phyloP scores from a whole-genome alignment of 305 asterid species.

The Caryopteris hybrid region DNA sequence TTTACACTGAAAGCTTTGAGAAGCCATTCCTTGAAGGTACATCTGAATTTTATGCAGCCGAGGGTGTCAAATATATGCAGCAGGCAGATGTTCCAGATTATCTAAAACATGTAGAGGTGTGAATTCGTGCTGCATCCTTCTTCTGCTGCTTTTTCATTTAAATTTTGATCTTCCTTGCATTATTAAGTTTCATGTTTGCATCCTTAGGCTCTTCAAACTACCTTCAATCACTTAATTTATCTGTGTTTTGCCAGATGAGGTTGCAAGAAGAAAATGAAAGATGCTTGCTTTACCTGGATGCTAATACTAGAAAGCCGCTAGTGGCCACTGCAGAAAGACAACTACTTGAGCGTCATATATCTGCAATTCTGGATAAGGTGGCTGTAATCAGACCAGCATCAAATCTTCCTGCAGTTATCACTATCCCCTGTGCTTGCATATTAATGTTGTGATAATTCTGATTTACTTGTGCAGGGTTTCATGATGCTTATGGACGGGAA shows the following conservation, averaged over 20 bases:
- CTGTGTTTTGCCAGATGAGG: conserved; percentile 56
- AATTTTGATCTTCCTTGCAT: background rate
- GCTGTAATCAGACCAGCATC: conserved; percentile 11
- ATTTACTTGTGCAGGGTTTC: conserved; percentile 66
- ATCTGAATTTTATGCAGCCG: conserved; percentile 95
- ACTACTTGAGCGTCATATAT: conserved; percentile 78
- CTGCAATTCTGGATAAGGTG: conserved; percentile 91
- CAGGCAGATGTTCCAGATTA: conserved; percentile 94
- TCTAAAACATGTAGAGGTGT: conserved; percentile 90
- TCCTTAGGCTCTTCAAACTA: background rate
- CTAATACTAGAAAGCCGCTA: conserved; percentile 79
- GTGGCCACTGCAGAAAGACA: conserved; percentile 88
- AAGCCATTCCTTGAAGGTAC: conserved; percentile 92
- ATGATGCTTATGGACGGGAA: conserved; percentile 81
- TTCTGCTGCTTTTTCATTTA: background rate
- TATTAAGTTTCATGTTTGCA: background rate
- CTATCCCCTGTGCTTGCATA: conserved; percentile 16
- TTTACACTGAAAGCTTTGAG: conserved; percentile 91
- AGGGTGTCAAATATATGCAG: conserved; percentile 96
- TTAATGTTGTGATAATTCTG: conserved; percentile 8
- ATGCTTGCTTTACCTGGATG: conserved; percentile 81
- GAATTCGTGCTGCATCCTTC: conserved; percentile 18
- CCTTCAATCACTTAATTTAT: background rate
- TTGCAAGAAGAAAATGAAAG: conserved; percentile 97
- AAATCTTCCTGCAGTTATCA: background rate